Evolutionary conservation across 2,329 filamentous ascomycete genomes (phyloP), one percentile per base, ranked within the genome.

Genomic region (Cladosporium sp.): DNA sequence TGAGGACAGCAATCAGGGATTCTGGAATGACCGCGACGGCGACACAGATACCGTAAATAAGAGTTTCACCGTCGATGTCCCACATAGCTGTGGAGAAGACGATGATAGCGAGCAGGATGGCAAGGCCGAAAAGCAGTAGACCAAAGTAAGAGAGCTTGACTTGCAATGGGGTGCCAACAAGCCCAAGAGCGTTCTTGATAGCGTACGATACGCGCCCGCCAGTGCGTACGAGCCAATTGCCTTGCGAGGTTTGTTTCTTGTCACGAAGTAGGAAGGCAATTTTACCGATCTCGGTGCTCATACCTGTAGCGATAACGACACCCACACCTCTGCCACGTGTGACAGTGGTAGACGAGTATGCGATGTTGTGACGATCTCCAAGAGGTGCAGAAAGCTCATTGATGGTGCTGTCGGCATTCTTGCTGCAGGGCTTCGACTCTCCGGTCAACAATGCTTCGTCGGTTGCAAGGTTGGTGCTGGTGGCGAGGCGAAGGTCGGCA

Each of bases 81-180:
- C 65, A 70, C 1, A 77, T 63, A 69, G 86, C 88, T 58, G 84
- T 82, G 4, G 78, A 85, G 53, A 88, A 80, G 40, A 88, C 86
- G 64, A 89, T 83, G 64, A 89, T 81, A 8, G 86, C 86, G 56
- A 86, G 86, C 13, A 89, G 64, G 12, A 89, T 81, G 3, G 86
- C 91, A 45, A 91, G 81, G 36, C 79, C 86, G 66, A 95, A 94
- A 1, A 96, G 82, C 6, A 90, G 71, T 42, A 94, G 84, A 19
- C 91, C 90, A 67, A 96, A 87, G 73, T 91, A 92, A 76, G 88
- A 90, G 53, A 96, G 79, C 68, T 90, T 92, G 63, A 88, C 86
- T 74, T 94, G 90, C 40, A 96, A 78, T 0, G 91, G 91, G 1
- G 91, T 96, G 48, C 91, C 90, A 56, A 62, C 82, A 34, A 76